These are phyloP conservation scores for Aspergillus nidulans DNA, from an alignment of 495 filamentous ascomycete genomes.

Conservation along the genomic window DNA sequence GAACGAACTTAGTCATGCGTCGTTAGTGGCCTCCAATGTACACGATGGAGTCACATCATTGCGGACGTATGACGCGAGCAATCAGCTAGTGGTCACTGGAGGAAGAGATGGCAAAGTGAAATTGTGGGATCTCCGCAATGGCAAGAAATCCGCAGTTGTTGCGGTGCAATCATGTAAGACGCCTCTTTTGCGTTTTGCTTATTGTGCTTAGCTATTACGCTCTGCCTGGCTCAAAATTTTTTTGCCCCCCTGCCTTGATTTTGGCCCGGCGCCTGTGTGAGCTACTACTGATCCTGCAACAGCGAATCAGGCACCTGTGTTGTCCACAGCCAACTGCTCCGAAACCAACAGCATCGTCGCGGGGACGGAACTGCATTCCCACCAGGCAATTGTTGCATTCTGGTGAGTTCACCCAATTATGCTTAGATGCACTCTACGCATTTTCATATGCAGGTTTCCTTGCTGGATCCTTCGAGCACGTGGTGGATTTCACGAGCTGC, in stretches of 20 bases:
- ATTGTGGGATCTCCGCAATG: conserved; percentile 43
- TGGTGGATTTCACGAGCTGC: conserved; percentile 26
- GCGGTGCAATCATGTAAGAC: conserved; percentile 41
- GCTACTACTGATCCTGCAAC: conserved; percentile 10
- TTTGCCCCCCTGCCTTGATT: background rate
- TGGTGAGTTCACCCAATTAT: conserved; percentile 49
- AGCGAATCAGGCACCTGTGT: conserved; percentile 50
- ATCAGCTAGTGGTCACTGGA: conserved; percentile 37
- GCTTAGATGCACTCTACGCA: background rate
- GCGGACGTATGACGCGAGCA: conserved; percentile 26
- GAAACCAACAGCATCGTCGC: conserved; percentile 59
- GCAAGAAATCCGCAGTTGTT: conserved; percentile 25
- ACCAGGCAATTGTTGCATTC: conserved; percentile 66
- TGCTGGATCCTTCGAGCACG: background rate
- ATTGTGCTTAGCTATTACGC: background rate
- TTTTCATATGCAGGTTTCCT: background rate
- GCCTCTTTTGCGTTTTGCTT: background rate
- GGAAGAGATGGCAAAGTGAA: conserved; percentile 47
- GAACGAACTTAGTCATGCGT: conserved; percentile 30
- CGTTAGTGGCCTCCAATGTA: conserved; percentile 28
- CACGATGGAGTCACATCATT: conserved; percentile 45
- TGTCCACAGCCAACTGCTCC: conserved; percentile 64
- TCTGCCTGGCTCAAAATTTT: no score
- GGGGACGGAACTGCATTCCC: conserved; percentile 74
- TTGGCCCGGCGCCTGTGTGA: background rate